These are phyloP conservation scores for Diaporthe ampelina DNA, from an alignment of 2,329 filamentous ascomycete species.

Conservation along the genomic window DNA sequence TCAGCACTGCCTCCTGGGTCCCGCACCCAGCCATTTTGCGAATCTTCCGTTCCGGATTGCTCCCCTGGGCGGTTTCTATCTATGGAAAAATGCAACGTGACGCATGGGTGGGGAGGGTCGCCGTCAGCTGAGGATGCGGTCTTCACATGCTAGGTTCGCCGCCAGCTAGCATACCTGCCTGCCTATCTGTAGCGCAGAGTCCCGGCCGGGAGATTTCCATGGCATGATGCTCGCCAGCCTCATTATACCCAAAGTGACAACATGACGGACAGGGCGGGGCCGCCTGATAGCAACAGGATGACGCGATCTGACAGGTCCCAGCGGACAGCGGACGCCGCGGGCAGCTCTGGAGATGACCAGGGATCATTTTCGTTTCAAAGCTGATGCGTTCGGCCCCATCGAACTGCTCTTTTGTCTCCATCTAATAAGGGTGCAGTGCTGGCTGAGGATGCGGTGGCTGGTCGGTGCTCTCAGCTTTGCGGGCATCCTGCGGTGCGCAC, in stretches of 20 bases:
- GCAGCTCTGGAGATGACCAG: conserved; percentile 31
- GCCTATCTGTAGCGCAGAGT: background rate
- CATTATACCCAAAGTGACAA: conserved; percentile 26
- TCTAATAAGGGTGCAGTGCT: conserved; percentile 30
- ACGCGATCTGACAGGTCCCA: conserved; percentile 17
- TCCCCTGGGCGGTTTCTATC: conserved; percentile 5
- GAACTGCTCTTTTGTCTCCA: conserved; percentile 3
- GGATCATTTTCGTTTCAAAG: conserved; percentile 33
- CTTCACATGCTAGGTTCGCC: conserved; percentile 33
- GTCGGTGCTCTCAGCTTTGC: background rate
- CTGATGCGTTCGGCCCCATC: background rate
- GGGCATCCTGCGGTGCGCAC: background rate
- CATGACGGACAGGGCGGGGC: conserved; percentile 28
- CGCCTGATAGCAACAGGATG: conserved; percentile 27
- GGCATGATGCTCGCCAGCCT: conserved; percentile 39
- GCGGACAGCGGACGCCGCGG: conserved; percentile 36
- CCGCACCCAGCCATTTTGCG: conserved; percentile 7
- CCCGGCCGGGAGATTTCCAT: conserved; percentile 35
- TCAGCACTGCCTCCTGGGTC: conserved; percentile 29
- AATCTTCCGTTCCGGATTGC: conserved; percentile 12
- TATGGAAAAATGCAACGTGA: conserved; percentile 28
- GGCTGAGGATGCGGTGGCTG: background rate
- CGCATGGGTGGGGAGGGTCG: background rate
- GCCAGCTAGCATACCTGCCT: background rate
- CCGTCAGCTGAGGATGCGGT: conserved; percentile 1